Conservation (phyloP, 495 filamentous ascomycete genomes). For the Talaromyces trachyspermus region DNA sequence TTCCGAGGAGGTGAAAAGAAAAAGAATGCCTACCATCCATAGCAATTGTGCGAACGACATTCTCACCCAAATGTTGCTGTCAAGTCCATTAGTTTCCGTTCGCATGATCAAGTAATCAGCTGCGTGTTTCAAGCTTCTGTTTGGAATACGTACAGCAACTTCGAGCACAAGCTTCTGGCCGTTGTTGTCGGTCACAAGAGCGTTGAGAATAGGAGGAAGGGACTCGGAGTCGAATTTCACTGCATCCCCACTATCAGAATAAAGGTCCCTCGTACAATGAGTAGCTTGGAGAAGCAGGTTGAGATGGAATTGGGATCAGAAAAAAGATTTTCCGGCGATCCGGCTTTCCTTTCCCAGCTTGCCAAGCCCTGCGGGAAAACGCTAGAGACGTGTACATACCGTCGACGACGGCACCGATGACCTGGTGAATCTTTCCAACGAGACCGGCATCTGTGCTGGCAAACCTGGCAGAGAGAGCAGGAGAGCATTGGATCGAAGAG, state of each 20-base stretch:
- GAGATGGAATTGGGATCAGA: conserved; percentile 25
- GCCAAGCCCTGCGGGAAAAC: conserved; percentile 16
- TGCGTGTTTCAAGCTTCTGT: conserved; percentile 1
- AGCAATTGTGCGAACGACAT: conserved; percentile 98
- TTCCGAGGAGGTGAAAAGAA: conserved; percentile 1
- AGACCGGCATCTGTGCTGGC: conserved; percentile 58
- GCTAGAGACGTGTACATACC: conserved; percentile 42
- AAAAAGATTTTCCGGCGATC: conserved; percentile 36
- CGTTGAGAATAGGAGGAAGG: conserved; percentile 96
- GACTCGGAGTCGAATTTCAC: conserved; percentile 94
- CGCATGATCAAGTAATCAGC: conserved; percentile 9
- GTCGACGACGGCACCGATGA: conserved; percentile 65
- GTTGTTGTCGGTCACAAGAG: conserved; percentile 82
- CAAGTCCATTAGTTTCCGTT: conserved; percentile 16
- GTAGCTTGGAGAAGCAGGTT: conserved; percentile 29
- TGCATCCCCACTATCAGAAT: conserved; percentile 21
- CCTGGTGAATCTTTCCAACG: conserved; percentile 82
- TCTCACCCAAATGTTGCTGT: conserved; percentile 99
- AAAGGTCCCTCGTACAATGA: conserved; percentile 13
- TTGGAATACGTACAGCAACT: conserved; percentile 71
- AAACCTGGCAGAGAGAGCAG: conserved; percentile 58
- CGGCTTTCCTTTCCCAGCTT: neutral
- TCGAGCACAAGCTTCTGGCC: conserved; percentile 94
- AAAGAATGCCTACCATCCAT: conserved; percentile 84
- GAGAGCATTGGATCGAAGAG: conserved; percentile 51